Evolutionary conservation across 2,329 filamentous ascomycete species (phyloP).

Genomic region (Xylaria sp.): DNA sequence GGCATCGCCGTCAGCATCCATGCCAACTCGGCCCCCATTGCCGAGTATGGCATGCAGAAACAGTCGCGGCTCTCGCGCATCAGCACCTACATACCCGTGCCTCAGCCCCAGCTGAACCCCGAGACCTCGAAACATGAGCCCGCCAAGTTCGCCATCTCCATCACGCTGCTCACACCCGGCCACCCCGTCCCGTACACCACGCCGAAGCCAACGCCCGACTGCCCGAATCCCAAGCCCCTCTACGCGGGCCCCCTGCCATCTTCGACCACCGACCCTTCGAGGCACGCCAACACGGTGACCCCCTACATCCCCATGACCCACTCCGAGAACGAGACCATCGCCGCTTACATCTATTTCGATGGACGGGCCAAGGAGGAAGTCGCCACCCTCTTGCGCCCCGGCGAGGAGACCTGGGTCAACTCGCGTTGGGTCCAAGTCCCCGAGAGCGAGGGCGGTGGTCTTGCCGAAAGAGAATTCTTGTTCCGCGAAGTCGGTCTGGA

Average conservation of each 20-base stretch:
- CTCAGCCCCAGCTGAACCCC: slow-evolving; percentile 81
- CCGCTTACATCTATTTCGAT: slow-evolving; percentile 99
- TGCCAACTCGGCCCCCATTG: slow-evolving; percentile 79
- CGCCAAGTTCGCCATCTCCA: slow-evolving; percentile 97
- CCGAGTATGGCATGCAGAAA: slow-evolving; percentile 94
- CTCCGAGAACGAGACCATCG: slow-evolving; percentile 95
- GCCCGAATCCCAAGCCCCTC: slow-evolving; percentile 84
- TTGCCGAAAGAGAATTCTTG: slow-evolving; percentile 95
- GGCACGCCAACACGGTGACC: slow-evolving; percentile 68
- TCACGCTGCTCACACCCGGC: slow-evolving; percentile 90
- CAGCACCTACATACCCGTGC: slow-evolving; percentile 96
- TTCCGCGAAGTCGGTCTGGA: slow-evolving; percentile 97
- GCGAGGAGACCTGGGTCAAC: slow-evolving; percentile 99
- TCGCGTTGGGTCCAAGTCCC: slow-evolving; percentile 97
- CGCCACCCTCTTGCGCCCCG: slow-evolving; percentile 87
- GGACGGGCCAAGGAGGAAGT: slow-evolving; percentile 96
- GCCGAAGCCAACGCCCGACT: slow-evolving; percentile 79
- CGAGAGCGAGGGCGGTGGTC: slow-evolving; percentile 87
- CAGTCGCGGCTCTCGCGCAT: slow-evolving; percentile 92
- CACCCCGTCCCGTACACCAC: slow-evolving; percentile 93
- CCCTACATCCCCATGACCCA: slow-evolving; percentile 94
- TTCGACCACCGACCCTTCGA: slow-evolving; percentile 59
- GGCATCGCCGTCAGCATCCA: slow-evolving; percentile 99
- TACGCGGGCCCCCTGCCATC: slow-evolving; percentile 78
- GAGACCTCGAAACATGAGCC: slow-evolving; percentile 84